These are phyloP conservation scores for Diaporthe sp. DNA, from an alignment of 2,329 filamentous ascomycete genomes.

Conservation along the genomic window DNA sequence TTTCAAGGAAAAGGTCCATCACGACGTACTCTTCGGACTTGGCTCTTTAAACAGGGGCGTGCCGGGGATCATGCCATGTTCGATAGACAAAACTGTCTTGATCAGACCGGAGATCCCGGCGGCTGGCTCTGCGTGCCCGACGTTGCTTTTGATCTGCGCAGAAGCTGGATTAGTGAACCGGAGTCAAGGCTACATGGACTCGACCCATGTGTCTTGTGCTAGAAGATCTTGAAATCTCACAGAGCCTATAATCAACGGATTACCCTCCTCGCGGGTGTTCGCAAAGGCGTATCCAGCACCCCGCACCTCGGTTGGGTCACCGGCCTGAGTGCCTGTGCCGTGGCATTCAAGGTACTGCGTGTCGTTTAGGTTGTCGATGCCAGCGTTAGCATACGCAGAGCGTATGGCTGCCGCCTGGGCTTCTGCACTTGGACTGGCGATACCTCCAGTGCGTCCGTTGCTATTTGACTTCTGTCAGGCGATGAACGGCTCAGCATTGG, in stretches of 20 bases:
- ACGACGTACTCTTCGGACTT: background rate
- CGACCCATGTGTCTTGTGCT: background rate
- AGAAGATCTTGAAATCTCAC: background rate
- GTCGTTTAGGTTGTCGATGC: conserved; percentile 38
- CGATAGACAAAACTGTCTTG: background rate
- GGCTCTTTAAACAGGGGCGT: background rate
- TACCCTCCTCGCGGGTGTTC: background rate
- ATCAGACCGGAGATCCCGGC: background rate
- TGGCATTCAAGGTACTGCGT: conserved; percentile 50
- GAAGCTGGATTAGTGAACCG: too few relatives aligned
- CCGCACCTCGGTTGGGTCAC: background rate
- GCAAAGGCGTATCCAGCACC: background rate
- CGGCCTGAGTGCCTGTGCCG: conserved; percentile 47
- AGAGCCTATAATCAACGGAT: background rate
- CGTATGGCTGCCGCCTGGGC: background rate
- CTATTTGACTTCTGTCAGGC: background rate
- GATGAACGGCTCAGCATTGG: too few relatives aligned
- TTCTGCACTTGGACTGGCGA: background rate
- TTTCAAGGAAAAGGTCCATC: too few relatives aligned
- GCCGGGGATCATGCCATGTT: background rate
- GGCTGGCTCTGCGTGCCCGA: background rate
- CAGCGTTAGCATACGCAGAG: conserved; percentile 4
- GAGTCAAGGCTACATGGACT: background rate
- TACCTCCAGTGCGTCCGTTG: background rate
- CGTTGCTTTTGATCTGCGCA: background rate